phyloP scores from a whole-genome alignment of 2,329 filamentous ascomycete species.

The Cladophialophora psammophila region DNA sequence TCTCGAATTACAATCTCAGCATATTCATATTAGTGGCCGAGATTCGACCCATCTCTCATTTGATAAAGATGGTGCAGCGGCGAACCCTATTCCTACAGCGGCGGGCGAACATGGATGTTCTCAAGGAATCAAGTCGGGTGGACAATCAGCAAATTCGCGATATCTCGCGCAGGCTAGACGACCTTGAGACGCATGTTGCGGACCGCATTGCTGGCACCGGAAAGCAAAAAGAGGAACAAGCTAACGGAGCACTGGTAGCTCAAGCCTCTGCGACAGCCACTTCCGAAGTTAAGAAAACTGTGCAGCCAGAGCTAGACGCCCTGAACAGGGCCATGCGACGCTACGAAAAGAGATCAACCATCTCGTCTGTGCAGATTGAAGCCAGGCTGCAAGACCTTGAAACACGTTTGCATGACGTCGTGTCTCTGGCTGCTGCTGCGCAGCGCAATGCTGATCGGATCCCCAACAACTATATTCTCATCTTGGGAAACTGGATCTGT shows the following conservation, averaged over 20 bases:
- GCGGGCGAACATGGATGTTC: conserved; percentile 60
- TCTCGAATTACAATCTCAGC: conserved; percentile 91
- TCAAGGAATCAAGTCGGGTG: conserved; percentile 23
- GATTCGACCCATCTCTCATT: conserved; percentile 79
- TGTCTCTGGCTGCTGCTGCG: conserved; percentile 80
- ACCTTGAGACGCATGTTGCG: conserved; percentile 68
- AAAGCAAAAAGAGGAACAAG: conserved; percentile 45
- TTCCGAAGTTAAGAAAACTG: conserved; percentile 66
- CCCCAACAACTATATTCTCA: conserved; percentile 42
- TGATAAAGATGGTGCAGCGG: conserved; percentile 79
- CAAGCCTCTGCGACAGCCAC: conserved; percentile 48
- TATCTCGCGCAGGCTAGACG: conserved; percentile 70
- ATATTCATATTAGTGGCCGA: conserved; percentile 90
- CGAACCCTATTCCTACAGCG: conserved; percentile 83
- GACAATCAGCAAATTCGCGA: conserved; percentile 48
- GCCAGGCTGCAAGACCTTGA: conserved; percentile 76
- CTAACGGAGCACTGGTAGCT: conserved; percentile 50
- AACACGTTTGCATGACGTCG: conserved; percentile 74
- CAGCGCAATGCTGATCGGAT: conserved; percentile 44
- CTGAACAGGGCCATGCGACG: conserved; percentile 86
- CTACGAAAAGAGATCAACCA: conserved; percentile 86
- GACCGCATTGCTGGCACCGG: conserved; percentile 44
- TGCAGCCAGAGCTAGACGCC: conserved; percentile 85
- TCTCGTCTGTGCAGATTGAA: conserved; percentile 78
- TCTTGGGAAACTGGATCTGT: conserved; percentile 48